A percentile compares a stretch with the other conserved stretches of the same genome.
phyloP scores from a whole-genome alignment of 495 filamentous ascomycete genomes.

The Cercophora sp. region DNA sequence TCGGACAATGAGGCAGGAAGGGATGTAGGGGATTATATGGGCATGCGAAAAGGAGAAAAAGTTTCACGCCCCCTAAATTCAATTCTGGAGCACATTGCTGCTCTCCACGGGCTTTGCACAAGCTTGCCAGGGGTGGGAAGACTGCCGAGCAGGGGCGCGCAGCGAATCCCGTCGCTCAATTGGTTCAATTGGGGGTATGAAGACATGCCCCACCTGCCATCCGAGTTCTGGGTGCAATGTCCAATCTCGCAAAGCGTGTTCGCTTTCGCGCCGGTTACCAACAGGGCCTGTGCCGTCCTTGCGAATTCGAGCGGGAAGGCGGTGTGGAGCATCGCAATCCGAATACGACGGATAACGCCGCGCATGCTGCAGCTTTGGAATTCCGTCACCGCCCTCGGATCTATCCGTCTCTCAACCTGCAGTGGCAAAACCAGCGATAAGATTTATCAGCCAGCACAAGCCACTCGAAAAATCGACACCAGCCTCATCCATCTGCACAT shows the following conservation, averaged over 20 bases:
- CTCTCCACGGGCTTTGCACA: slow-evolving; percentile 3
- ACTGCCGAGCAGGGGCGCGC: not conserved
- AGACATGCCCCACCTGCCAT: not conserved
- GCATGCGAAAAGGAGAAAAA: slow-evolving; percentile 7
- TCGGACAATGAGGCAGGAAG: not conserved
- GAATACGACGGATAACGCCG: too few relatives aligned
- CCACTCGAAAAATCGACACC: slow-evolving; percentile 7
- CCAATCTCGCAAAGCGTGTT: slow-evolving; percentile 8
- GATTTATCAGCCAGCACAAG: slow-evolving; percentile 11
- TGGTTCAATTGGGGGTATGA: not conserved
- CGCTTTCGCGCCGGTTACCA: not conserved
- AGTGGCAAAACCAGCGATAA: slow-evolving; percentile 3
- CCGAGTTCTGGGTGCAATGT: slow-evolving; percentile 2
- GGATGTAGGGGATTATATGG: slow-evolving; percentile 4
- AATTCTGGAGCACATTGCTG: not conserved
- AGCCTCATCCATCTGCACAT: slow-evolving; percentile 1
- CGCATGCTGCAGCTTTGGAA: too few relatives aligned
- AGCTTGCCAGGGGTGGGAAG: slow-evolving; percentile 7
- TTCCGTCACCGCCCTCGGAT: too few relatives aligned
- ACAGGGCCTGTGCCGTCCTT: not conserved
- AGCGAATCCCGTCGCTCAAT: slow-evolving; percentile 7
- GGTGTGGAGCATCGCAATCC: slow-evolving; percentile 3
- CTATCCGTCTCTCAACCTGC: too few relatives aligned
- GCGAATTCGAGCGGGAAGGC: slow-evolving; percentile 5
- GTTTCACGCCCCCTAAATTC: slow-evolving; percentile 9